A percentile compares a stretch with the other conserved stretches of the same genome.
phyloP scores from a whole-genome alignment of 306 rosid species.

The Quercus suber region DNA sequence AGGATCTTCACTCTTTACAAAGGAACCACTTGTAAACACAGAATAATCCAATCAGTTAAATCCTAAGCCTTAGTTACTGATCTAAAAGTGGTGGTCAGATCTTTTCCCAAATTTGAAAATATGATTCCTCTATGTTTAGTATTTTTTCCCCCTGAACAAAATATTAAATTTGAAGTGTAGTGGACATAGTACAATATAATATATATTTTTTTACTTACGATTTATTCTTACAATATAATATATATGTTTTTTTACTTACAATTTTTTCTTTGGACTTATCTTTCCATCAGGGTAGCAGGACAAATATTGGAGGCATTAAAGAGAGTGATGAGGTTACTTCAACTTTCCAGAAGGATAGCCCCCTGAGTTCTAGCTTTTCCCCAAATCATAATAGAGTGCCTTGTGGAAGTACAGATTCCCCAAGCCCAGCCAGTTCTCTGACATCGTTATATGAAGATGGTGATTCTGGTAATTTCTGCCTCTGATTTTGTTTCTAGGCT shows the following conservation, averaged over 20 bases:
- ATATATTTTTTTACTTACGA: no score
- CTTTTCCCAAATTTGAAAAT: not conserved
- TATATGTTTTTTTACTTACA: not conserved
- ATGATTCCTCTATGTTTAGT: not conserved
- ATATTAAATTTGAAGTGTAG: no score
- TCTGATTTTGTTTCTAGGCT: constrained; percentile 22
- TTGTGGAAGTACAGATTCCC: constrained; percentile 59
- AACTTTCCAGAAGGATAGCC: constrained; percentile 45
- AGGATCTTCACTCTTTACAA: no score
- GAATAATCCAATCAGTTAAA: no score
- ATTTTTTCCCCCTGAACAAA: no score
- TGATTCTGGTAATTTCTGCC: constrained; percentile 64
- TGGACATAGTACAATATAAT: no score
- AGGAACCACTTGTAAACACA: no score
- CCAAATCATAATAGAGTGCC: constrained; percentile 43
- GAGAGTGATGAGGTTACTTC: constrained; percentile 55
- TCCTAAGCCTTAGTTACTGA: no score
- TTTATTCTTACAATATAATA: constrained; percentile 13
- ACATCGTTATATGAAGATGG: constrained; percentile 79
- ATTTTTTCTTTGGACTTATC: constrained; percentile 14
- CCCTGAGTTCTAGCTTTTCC: constrained; percentile 49
- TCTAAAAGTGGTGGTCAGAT: not conserved
- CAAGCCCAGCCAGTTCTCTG: constrained; percentile 63
- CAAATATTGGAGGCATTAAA: constrained; percentile 53
- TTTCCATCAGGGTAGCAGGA: constrained; percentile 62